These are phyloP conservation scores for Cornus suecica DNA, from an alignment of 148 eudicot genomes.

Conservation along the genomic window DNA sequence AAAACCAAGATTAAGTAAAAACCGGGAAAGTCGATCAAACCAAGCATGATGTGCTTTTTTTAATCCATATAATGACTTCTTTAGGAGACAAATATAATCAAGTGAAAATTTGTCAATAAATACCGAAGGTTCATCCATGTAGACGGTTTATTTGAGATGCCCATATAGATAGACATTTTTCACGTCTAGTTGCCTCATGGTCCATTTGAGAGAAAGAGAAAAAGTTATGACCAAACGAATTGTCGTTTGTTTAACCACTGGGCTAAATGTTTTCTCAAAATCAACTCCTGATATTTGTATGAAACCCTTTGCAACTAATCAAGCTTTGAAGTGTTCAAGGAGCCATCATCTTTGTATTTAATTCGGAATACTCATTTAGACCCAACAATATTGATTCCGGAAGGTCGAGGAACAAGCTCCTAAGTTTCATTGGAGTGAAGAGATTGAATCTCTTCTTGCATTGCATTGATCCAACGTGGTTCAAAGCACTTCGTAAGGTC, in stretches of 20 bases:
- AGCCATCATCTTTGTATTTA: background rate
- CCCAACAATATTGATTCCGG: too few relatives aligned
- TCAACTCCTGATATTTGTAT: too few relatives aligned
- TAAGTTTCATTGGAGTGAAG: background rate
- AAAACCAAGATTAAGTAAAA: background rate
- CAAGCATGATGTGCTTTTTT: background rate
- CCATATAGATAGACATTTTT: constrained; percentile 4
- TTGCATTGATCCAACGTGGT: background rate
- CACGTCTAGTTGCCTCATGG: background rate
- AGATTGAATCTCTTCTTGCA: background rate
- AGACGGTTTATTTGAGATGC: background rate
- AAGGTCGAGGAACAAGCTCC: background rate
- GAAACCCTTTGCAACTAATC: background rate
- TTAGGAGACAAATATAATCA: background rate
- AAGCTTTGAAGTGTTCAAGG: background rate
- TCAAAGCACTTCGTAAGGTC: too few relatives aligned
- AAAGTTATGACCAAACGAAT: background rate
- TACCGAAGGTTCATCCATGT: background rate
- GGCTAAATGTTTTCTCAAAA: background rate
- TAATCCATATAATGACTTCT: background rate
- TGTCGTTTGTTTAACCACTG: background rate
- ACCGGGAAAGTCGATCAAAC: background rate
- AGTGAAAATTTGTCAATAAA: background rate
- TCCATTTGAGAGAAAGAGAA: background rate
- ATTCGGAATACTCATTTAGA: too few relatives aligned